Evolutionary conservation across 805 yeast species (phyloP), one percentile per base, ranked within the genome.

Genomic region (Wickerhamiella parazyma): DNA sequence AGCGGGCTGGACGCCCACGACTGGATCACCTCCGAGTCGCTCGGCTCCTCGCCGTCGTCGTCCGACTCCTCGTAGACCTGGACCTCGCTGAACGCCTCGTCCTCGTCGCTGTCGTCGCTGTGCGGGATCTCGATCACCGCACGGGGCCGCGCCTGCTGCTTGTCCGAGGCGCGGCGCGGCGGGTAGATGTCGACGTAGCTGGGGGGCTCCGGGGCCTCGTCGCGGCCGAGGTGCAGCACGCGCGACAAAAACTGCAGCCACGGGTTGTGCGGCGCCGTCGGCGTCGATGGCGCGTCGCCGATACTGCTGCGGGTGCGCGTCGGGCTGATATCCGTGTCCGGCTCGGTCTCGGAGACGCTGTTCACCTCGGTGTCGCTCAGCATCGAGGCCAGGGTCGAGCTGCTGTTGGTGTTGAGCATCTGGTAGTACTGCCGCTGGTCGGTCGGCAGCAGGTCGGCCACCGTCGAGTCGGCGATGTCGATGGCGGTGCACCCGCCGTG

Each of bases 1-100:
- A 66, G 66, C 48, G 52, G 52, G 24, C 67, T 49, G n/a, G 51
- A 47, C 45, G 51, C 57, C 56, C 76, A 72, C 8, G 50, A 51
- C 38, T 51, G 48, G 36, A 54, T 26, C 19, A 51, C 38, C 28
- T 46, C 51, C 10, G 47, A 54, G 10, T 42, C 47, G 36, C 49
- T 53, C 17, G 51, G 59, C 22, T 45, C 44, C 25, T 46, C 46
- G 25, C 42, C 38, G 12, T 14, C 17, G 31, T 28, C 12, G 12
- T 7, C 10, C 28, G 10, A 7, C 4, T 7, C 4, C 36, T 38
- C 38, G 45, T 28, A n/a, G 24, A 25, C 18, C 37, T 28, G 22
- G 35, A 41, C 29, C 11, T 10, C n/a, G 29, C 14, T 28, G 12
- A 24, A 12, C 24, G 35, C 45, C 14, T 26, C 31, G 24, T 18